A percentile compares a stretch with the other conserved stretches of the same genome.
Conservation (phyloP, 1,284 basidiomycete genomes). For the Ganoderma leucocontextum region DNA sequence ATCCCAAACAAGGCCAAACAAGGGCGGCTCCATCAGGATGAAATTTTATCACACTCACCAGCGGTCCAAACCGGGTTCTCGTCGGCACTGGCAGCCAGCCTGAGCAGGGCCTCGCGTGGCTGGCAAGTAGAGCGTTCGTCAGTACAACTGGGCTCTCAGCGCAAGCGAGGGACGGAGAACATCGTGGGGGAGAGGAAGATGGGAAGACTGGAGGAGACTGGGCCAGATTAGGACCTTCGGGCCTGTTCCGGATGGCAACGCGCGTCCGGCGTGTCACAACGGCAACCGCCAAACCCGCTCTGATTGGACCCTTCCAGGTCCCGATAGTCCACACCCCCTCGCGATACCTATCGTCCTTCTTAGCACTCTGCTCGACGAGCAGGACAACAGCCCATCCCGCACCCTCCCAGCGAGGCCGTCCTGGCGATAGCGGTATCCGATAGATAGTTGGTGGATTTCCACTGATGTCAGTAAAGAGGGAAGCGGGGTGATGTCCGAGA, state of each 20-base stretch:
- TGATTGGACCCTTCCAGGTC: constrained; percentile 28
- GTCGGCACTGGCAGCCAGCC: constrained; percentile 79
- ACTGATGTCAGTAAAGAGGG: constrained; percentile 30
- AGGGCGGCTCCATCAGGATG: constrained; percentile 38
- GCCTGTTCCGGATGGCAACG: constrained; percentile 39
- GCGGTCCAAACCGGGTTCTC: constrained; percentile 85
- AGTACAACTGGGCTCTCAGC: constrained; percentile 20
- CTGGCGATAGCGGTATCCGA: constrained; percentile 24
- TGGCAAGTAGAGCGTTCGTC: constrained; percentile 50
- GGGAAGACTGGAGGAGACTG: constrained; percentile 35
- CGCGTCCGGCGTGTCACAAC: constrained; percentile 36
- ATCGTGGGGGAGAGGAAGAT: constrained; percentile 33
- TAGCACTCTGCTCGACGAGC: constrained; percentile 20
- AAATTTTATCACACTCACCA: constrained; percentile 60
- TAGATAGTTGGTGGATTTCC: constrained; percentile 27
- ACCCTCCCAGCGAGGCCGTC: not conserved
- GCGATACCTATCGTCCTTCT: constrained; percentile 16
- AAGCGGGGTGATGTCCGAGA: constrained; percentile 25
- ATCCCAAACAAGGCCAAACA: constrained; percentile 54
- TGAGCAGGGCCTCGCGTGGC: constrained; percentile 96
- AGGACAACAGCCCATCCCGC: constrained; percentile 7
- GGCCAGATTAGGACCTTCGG: constrained; percentile 31
- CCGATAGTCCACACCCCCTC: constrained; percentile 17
- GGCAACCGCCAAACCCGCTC: constrained; percentile 31
- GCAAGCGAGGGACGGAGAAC: constrained; percentile 19